These are phyloP conservation scores for Irpex lacteus DNA, from an alignment of 1,284 basidiomycete species.

Conservation along the genomic window DNA sequence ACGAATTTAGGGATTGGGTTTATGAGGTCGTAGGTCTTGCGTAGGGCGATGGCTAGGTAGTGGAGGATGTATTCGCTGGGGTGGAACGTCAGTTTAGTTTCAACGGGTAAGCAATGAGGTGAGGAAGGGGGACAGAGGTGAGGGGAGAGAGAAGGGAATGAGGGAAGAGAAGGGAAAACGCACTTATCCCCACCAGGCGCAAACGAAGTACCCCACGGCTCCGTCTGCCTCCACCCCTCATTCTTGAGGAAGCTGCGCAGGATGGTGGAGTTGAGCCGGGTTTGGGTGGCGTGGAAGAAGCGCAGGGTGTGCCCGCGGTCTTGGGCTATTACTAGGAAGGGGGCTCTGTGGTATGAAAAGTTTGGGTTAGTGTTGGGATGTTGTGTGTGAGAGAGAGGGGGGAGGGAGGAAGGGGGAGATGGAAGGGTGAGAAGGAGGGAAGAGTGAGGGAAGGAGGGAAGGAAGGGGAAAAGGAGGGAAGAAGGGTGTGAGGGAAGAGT, in stretches of 20 bases:
- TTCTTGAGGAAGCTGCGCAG: constrained; percentile 61
- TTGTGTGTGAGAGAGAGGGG: too few relatives aligned
- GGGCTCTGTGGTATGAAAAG: constrained; percentile 45
- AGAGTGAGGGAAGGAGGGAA: too few relatives aligned
- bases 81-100: too few relatives aligned
- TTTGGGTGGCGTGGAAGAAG: constrained; percentile 64
- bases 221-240: constrained; percentile 54
- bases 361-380: too few relatives aligned
- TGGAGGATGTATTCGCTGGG: constrained; percentile 67
- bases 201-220: constrained; percentile 61
- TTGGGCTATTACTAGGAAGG: constrained; percentile 60
- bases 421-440: too few relatives aligned
- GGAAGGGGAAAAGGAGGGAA: too few relatives aligned
- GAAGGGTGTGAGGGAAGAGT: too few relatives aligned
- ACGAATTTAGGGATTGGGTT: constrained; percentile 56
- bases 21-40: constrained; percentile 48
- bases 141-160: too few relatives aligned
- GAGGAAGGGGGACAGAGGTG: too few relatives aligned
- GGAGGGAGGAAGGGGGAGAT: too few relatives aligned
- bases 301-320: constrained; percentile 70
- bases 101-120: too few relatives aligned
- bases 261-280: constrained; percentile 54
- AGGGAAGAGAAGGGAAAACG: constrained; percentile 18
- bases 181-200: constrained; percentile 72
- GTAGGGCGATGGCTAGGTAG: constrained; percentile 49